These are phyloP conservation scores for Microcos paniculata DNA, from an alignment of 345 rosid species.

Conservation along the genomic window DNA sequence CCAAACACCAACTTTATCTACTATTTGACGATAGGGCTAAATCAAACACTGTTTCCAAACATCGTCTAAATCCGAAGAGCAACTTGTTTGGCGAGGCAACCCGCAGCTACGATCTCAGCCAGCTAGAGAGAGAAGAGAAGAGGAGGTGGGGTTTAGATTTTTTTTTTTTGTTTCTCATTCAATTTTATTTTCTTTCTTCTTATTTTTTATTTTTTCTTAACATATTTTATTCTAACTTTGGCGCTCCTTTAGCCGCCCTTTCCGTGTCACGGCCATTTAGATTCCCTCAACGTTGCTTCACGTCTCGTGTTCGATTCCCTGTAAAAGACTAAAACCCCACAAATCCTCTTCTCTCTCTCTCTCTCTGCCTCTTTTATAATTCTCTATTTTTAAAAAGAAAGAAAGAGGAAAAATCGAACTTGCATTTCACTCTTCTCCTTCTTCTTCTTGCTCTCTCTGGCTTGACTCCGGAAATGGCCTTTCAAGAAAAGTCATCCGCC, in stretches of 20 bases:
- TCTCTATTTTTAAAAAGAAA: background rate
- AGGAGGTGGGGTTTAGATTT: no score
- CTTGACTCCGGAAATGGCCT: conserved; percentile 42
- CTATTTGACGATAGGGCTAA: background rate
- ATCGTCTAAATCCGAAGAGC: background rate
- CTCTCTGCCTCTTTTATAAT: background rate
- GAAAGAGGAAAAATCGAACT: background rate
- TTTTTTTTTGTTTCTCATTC: no score
- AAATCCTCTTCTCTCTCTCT: background rate
- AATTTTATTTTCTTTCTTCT: background rate
- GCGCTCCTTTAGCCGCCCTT: conserved; percentile 12
- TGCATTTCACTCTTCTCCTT: conserved; percentile 12
- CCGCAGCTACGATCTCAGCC: background rate
- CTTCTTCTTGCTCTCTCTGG: conserved; percentile 19
- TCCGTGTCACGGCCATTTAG: background rate
- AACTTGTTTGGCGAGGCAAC: no score
- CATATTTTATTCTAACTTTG: background rate
- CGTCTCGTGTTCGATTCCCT: conserved; percentile 43
- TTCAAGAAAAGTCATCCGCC: conserved; percentile 42
- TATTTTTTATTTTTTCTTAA: background rate
- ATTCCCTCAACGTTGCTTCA: conserved; percentile 12
- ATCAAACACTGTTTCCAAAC: background rate
- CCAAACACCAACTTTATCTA: background rate
- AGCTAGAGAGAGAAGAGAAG: background rate
- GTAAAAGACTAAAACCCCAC: background rate